A percentile compares a stretch with the other conserved stretches of the same genome.
Conservation (phyloP, 2,329 filamentous ascomycete genomes). For the Diaporthe caulivora region DNA sequence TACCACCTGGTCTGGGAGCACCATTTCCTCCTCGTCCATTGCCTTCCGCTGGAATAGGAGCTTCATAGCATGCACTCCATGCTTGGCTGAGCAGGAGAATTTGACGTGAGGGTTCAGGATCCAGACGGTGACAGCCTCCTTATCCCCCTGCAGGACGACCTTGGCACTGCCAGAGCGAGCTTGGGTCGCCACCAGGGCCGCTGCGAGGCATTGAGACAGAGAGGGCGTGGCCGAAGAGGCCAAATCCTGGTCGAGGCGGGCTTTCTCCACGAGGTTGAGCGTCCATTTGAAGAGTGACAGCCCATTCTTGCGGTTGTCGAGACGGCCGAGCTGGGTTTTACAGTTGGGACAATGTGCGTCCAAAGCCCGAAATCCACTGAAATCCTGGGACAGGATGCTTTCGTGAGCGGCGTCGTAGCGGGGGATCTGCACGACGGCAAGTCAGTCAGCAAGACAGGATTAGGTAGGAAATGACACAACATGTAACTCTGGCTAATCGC, state of each 20-base stretch:
- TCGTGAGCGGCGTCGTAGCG: constrained; percentile 40
- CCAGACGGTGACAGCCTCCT: constrained; percentile 55
- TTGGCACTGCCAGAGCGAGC: constrained; percentile 70
- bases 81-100: constrained; percentile 59
- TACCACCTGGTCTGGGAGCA: constrained; percentile 65
- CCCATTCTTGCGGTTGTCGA: constrained; percentile 58
- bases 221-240: constrained; percentile 48
- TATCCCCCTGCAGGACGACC: constrained; percentile 62
- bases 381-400: constrained; percentile 3
- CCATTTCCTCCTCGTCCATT: constrained; percentile 65
- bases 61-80: constrained; percentile 60
- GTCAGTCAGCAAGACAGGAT: not conserved
- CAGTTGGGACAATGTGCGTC: constrained; percentile 62
- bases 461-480: not conserved
- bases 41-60: constrained; percentile 62
- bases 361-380: constrained; percentile 43
- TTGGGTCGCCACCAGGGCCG: constrained; percentile 65
- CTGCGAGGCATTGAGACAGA: constrained; percentile 64
- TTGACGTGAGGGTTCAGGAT: constrained; percentile 67
- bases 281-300: constrained; percentile 71
- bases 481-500: constrained; percentile 40
- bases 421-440: not conserved
- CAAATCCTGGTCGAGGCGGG: constrained; percentile 42
- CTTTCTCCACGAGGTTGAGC: constrained; percentile 54
- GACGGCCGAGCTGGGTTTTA: constrained; percentile 59